Evolutionary conservation across 2,329 filamentous ascomycete species (phyloP), one percentile per base, ranked within the genome.

Genomic region (Penicillium corylophilum): DNA sequence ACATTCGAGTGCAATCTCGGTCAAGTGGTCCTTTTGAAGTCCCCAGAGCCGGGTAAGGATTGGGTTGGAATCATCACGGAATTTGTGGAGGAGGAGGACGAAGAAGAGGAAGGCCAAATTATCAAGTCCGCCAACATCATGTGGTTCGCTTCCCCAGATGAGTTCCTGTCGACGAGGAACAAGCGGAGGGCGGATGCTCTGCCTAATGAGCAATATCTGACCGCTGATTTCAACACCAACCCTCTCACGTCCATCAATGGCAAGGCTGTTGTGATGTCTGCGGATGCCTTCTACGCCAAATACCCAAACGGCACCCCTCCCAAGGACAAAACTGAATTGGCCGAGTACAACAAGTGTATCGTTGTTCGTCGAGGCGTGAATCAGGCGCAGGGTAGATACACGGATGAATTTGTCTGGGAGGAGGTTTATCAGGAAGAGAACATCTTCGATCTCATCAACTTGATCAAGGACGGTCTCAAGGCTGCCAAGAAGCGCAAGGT

Each of bases 31-130:
- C 78, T 97, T 36, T 79, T 99, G 49, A 95, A 95, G 71, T 90
- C 92, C 1, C 90, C 95, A 35, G 90, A 89, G 4, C 82, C 84
- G 36, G 90, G 90, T 59, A 90, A 95, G 64, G 88, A 91, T 10
- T 99, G 94, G 92, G 88, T 95, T 2, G 94, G 90, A 29, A 85
- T 99, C 55, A 87, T 96, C 46, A 88, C 87, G 64, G 86, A 89
- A 39, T 96, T 99, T 60, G 69, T 86, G 35, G 85, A 93, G 41
- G 83, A 86, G 28, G 85, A 88, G 41, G 81, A 89, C 18, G 85
- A 88, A 12, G 86, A 84, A 3, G 82, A 88, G 39, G 70, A 77
- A 28, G 65, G 61, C 16, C 62, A 66, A 40, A 40, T 65, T 24
- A 47, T 73, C 57, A 96, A 90, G 77, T 85, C 86, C 23, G 93